Percentiles rank a stretch among this genome's conserved stretches.
Evolutionary conservation across 495 filamentous ascomycete species (phyloP).

Genomic region (Lindgomyces ingoldianus): DNA sequence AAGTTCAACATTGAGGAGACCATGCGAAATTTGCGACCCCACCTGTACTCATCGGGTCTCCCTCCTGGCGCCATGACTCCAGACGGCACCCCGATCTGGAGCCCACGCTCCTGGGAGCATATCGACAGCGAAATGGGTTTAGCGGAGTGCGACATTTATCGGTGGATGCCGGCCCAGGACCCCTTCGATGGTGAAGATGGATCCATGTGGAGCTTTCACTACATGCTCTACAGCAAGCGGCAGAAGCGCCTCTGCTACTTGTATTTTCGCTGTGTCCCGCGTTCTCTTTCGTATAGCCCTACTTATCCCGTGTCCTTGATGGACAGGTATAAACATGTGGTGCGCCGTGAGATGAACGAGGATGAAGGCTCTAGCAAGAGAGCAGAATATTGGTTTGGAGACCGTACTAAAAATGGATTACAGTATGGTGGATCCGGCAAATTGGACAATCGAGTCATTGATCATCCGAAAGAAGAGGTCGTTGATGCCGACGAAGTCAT

Average conservation of each 20-base stretch:
- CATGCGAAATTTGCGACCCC: slow-evolving; percentile 77
- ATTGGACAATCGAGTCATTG: slow-evolving; percentile 39
- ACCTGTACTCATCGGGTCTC: slow-evolving; percentile 41
- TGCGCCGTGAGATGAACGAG: slow-evolving; percentile 26
- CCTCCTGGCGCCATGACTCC: slow-evolving; percentile 40
- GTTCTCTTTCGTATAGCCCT: slow-evolving; percentile 72
- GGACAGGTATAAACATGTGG: slow-evolving; percentile 22
- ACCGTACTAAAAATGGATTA: slow-evolving; percentile 46
- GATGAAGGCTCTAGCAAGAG: slow-evolving; percentile 67
- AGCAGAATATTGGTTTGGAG: slow-evolving; percentile 80
- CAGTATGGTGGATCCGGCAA: slow-evolving; percentile 23
- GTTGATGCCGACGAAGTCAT: slow-evolving; percentile 32
- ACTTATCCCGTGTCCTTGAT: slow-evolving; percentile 39
- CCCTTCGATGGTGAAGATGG: slow-evolving; percentile 79
- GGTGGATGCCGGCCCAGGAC: slow-evolving; percentile 79
- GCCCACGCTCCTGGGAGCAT: slow-evolving; percentile 81
- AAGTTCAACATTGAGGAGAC: slow-evolving; percentile 85
- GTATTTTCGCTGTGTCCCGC: slow-evolving; percentile 75
- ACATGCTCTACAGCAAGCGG: slow-evolving; percentile 95
- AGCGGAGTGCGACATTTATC: slow-evolving; percentile 80
- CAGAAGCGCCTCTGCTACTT: slow-evolving; percentile 94
- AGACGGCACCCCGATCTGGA: slow-evolving; percentile 60
- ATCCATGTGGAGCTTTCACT: slow-evolving; percentile 91
- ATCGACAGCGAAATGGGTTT: slow-evolving; percentile 92
- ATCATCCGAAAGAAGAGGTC: slow-evolving; percentile 30